phyloP scores from a whole-genome alignment of 2,329 filamentous ascomycete species.

The Trichoderma harzianum region DNA sequence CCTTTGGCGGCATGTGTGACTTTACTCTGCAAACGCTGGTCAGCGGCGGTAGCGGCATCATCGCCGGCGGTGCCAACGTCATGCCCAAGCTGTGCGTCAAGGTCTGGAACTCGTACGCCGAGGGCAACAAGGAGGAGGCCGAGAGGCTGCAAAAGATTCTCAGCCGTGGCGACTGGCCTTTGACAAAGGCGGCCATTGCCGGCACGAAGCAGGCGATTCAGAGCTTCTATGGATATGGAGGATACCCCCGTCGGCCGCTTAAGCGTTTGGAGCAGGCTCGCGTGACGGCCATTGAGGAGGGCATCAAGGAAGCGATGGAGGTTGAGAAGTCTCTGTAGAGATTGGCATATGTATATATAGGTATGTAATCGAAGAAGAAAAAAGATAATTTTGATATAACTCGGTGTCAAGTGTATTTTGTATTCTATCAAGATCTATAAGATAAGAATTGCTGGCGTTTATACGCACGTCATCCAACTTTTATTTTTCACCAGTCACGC shows the following conservation, averaged over 20 bases:
- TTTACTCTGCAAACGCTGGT: constrained; percentile 80
- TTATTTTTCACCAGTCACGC: neutral
- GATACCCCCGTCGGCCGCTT: constrained; percentile 69
- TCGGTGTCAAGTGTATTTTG: neutral
- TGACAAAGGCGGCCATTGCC: constrained; percentile 78
- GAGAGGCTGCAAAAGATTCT: constrained; percentile 73
- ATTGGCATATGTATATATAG: neutral
- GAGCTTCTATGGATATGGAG: constrained; percentile 78
- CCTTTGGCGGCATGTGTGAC: constrained; percentile 83
- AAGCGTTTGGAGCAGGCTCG: constrained; percentile 60
- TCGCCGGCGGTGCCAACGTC: constrained; percentile 81
- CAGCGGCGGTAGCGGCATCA: constrained; percentile 77
- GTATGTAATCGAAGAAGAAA: neutral
- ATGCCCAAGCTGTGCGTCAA: constrained; percentile 77
- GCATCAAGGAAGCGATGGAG: constrained; percentile 62
- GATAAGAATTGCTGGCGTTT: too few relatives aligned
- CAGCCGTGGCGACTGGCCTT: constrained; percentile 74
- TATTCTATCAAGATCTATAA: neutral
- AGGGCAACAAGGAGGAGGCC: constrained; percentile 73
- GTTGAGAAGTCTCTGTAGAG: constrained; percentile 53
- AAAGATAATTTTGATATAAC: neutral
- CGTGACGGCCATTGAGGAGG: constrained; percentile 51
- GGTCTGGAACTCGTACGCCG: constrained; percentile 72
- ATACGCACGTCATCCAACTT: too few relatives aligned
- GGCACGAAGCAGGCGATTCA: constrained; percentile 84